Conservation (phyloP, 441 rosid genomes). For the Populus trichocarpa region DNA sequence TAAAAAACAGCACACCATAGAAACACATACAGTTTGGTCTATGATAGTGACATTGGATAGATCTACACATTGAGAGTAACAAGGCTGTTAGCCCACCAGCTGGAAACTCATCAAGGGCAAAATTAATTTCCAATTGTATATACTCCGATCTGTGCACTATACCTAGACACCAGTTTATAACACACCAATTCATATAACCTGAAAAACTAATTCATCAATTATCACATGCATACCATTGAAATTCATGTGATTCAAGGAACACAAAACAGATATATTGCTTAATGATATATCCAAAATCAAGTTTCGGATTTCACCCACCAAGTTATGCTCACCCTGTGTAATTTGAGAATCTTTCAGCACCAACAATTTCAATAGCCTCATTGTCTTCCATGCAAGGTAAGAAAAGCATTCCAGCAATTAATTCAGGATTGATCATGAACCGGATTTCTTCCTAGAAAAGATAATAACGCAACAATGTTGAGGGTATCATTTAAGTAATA, state of each 20-base stretch:
- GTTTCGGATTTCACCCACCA: conserved; percentile 6
- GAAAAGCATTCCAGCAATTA: conserved; percentile 91
- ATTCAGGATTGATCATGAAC: conserved; percentile 93
- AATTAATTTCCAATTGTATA: background rate
- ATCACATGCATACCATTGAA: background rate
- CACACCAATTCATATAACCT: background rate
- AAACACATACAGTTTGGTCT: background rate
- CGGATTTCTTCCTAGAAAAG: conserved; percentile 87
- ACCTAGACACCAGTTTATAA: no score
- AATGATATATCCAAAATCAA: background rate
- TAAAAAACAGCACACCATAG: background rate
- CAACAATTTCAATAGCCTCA: conserved; percentile 84
- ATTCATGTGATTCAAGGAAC: background rate
- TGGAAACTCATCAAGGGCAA: background rate
- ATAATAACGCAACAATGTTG: conserved; percentile 4
- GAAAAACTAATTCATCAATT: no score
- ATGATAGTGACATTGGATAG: background rate
- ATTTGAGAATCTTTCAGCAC: conserved; percentile 78
- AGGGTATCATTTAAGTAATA: background rate
- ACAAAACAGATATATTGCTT: background rate
- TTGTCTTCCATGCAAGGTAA: conserved; percentile 85
- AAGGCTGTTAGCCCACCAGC: background rate
- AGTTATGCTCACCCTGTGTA: conserved; percentile 66
- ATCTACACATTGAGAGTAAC: background rate
- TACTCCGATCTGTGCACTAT: background rate